Evolutionary conservation across 2,329 filamentous ascomycete genomes (phyloP).

Genomic region (Alternaria sp.): DNA sequence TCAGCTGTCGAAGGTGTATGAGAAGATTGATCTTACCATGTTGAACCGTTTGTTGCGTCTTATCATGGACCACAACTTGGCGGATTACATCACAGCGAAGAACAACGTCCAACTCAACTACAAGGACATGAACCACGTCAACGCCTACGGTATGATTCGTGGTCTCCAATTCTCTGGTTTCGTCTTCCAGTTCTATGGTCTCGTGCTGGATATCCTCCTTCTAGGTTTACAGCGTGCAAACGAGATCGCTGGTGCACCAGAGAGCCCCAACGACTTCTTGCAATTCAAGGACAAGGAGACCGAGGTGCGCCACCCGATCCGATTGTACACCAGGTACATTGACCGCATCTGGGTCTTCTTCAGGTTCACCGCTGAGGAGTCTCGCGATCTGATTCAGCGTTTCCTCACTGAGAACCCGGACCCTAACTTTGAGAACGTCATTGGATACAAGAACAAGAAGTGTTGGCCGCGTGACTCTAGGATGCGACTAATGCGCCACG

Average conservation of each 20-base stretch:
- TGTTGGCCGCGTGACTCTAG: constrained; percentile 98
- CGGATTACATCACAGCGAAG: constrained; percentile 98
- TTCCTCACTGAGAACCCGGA: constrained; percentile 98
- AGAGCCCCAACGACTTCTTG: constrained; percentile 94
- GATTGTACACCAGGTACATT: constrained; percentile 96
- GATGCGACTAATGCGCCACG: constrained; percentile 98
- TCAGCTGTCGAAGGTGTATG: constrained; percentile 97
- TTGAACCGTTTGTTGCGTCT: constrained; percentile 90
- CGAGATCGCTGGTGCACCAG: constrained; percentile 93
- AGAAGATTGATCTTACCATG: constrained; percentile 97
- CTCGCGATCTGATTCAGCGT: constrained; percentile 91
- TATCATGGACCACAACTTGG: constrained; percentile 99
- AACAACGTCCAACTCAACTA: constrained; percentile 99
- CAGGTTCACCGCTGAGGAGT: constrained; percentile 91
- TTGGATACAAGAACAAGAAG: constrained; percentile 99
- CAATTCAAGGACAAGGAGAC: constrained; percentile 95
- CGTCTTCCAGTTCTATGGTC: constrained; percentile 97
- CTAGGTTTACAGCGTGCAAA: constrained; percentile 95
- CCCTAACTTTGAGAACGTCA: constrained; percentile 98
- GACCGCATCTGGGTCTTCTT: constrained; percentile 99
- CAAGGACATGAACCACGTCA: constrained; percentile 99
- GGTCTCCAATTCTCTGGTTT: constrained; percentile 98
- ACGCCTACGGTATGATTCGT: constrained; percentile 97
- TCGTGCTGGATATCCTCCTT: constrained; percentile 91
- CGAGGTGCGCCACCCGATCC: constrained; percentile 91